phyloP scores from a whole-genome alignment of 371 early-diverging fungal genomes.

The Rhizomucor miehei region DNA sequence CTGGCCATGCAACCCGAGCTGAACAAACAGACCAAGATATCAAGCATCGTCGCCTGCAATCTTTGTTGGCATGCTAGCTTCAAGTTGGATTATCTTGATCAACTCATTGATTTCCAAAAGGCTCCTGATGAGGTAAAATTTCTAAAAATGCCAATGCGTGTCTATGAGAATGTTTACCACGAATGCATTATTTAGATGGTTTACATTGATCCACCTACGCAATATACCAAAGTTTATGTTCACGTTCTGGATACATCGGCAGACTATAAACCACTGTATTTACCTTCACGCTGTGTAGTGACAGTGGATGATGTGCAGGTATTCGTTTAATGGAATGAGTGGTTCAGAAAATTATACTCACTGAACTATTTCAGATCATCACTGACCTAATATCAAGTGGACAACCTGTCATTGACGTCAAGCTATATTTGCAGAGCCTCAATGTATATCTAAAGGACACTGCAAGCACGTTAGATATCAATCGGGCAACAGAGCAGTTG shows the following conservation, averaged over 20 bases:
- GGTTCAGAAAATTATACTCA: no score
- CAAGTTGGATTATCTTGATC: conserved; percentile 39
- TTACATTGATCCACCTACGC: conserved; percentile 45
- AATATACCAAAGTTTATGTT: conserved; percentile 47
- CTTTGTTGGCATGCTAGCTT: conserved; percentile 43
- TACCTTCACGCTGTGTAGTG: conserved; percentile 46
- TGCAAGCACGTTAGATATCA: conserved; percentile 22
- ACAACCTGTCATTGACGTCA: conserved; percentile 45
- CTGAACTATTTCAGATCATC: conserved; percentile 27
- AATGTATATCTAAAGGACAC: conserved; percentile 47
- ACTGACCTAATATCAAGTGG: conserved; percentile 46
- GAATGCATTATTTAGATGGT: no score
- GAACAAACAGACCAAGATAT: conserved; percentile 49
- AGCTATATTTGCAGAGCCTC: conserved; percentile 33
- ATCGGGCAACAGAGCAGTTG: conserved; percentile 9
- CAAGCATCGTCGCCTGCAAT: conserved; percentile 49
- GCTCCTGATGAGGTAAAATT: conserved; percentile 43
- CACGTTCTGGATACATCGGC: conserved; percentile 48
- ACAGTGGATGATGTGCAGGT: conserved; percentile 58
- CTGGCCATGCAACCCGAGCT: conserved; percentile 34
- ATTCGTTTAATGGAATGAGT: no score
- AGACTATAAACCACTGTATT: conserved; percentile 53
- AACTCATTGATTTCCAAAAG: conserved; percentile 43
- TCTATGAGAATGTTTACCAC: no score
- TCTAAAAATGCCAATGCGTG: no score